Conservation (phyloP, 768 basidiomycete species). For the Botryobasidium botryosum region DNA sequence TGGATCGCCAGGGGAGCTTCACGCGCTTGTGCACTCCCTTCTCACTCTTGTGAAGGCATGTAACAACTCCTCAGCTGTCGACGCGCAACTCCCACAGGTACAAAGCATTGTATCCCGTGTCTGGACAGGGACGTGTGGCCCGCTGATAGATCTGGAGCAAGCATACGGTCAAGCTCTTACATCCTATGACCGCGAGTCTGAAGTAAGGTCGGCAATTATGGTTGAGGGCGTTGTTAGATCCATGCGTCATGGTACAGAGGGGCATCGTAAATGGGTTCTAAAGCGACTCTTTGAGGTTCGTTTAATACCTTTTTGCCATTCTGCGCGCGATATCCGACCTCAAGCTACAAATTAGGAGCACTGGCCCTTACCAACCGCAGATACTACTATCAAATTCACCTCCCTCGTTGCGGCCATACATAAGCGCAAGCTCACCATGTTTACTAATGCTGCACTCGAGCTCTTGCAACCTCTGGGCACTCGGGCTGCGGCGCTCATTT, state of each 20-base stretch:
- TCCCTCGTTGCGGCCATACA: constrained; percentile 31
- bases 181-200: background rate
- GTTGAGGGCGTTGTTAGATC: constrained; percentile 26
- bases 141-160: constrained; percentile 28
- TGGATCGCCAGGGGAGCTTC: constrained; percentile 3
- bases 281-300: constrained; percentile 34
- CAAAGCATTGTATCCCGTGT: constrained; percentile 2
- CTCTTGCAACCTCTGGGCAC: constrained; percentile 15
- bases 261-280: constrained; percentile 34
- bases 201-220: constrained; percentile 31
- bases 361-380: constrained; percentile 23
- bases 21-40: constrained; percentile 6
- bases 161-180: constrained; percentile 26
- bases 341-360: constrained; percentile 24
- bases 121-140: constrained; percentile 28
- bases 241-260: constrained; percentile 31
- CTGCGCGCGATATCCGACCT: constrained; percentile 2
- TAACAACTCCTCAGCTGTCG: background rate
- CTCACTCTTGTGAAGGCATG: background rate
- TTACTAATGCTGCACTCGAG: constrained; percentile 21
- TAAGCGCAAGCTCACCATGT: constrained; percentile 29
- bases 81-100: constrained; percentile 1
- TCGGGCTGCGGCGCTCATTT: constrained; percentile 4
- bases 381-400: background rate
- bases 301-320: background rate